phyloP scores from a whole-genome alignment of 2,329 filamentous ascomycete genomes.

The Aureobasidium sp. region DNA sequence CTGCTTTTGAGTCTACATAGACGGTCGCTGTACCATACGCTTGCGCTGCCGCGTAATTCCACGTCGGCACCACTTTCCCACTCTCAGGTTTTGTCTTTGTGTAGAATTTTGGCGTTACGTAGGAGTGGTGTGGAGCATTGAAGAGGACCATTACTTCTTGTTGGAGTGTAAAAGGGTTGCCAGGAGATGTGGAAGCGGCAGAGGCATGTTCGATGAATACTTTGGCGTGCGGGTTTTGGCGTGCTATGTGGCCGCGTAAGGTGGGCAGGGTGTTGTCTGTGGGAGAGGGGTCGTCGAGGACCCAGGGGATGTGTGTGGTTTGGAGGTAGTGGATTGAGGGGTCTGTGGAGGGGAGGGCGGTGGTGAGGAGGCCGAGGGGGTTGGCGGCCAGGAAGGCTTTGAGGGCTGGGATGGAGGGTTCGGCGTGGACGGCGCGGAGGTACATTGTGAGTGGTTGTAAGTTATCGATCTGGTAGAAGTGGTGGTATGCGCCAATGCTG shows the following conservation, averaged over 20 bases:
- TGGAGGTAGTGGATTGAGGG: slow-evolving; percentile 45
- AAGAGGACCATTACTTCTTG: slow-evolving; percentile 59
- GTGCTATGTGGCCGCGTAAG: slow-evolving; percentile 57
- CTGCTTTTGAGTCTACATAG: slow-evolving; percentile 44
- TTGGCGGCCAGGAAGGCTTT: slow-evolving; percentile 48
- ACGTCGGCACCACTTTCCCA: slow-evolving; percentile 63
- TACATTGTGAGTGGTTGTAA: slow-evolving; percentile 42
- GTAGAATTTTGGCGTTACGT: slow-evolving; percentile 65
- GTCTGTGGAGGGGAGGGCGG: slow-evolving; percentile 47
- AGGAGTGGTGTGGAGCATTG: slow-evolving; percentile 52
- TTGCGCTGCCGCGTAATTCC: slow-evolving; percentile 63
- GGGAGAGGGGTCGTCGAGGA: slow-evolving; percentile 36
- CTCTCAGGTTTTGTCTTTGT: slow-evolving; percentile 56
- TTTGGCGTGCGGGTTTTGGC: slow-evolving; percentile 58
- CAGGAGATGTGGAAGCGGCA: slow-evolving; percentile 4
- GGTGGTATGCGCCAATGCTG: no score
- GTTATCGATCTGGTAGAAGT: no score
- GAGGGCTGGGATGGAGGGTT: slow-evolving; percentile 43
- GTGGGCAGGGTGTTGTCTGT: slow-evolving; percentile 32
- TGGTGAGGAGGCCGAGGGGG: slow-evolving; percentile 57
- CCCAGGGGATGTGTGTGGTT: slow-evolving; percentile 54
- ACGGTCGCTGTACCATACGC: slow-evolving; percentile 53
- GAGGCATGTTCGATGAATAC: slow-evolving; percentile 44
- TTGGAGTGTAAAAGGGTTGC: slow-evolving; percentile 26
- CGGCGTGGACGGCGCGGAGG: slow-evolving; percentile 49